These are phyloP conservation scores for Trichophyton verrucosum DNA, from an alignment of 2,329 filamentous ascomycete species.

Conservation along the genomic window DNA sequence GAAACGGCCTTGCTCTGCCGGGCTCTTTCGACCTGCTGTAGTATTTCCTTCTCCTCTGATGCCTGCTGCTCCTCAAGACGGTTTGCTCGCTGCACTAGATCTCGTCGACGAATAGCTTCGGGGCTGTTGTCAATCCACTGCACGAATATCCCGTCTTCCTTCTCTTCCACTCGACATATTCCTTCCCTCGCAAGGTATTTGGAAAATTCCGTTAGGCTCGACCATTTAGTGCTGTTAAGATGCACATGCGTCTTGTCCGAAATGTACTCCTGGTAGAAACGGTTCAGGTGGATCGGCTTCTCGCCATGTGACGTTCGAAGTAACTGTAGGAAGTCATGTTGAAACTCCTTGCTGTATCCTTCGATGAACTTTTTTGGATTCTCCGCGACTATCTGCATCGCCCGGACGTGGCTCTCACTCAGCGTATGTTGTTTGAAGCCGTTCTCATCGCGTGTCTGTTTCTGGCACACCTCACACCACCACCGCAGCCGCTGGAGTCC, in stretches of 20 bases:
- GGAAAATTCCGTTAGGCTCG: conserved; percentile 75
- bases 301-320: conserved; percentile 71
- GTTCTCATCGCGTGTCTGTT: conserved; percentile 72
- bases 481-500: conserved; percentile 49
- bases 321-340: conserved; percentile 63
- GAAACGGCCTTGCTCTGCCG: conserved; percentile 26
- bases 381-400: conserved; percentile 77
- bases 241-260: conserved; percentile 77
- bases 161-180: conserved; percentile 81
- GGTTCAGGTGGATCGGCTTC: conserved; percentile 2
- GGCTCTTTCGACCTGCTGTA: conserved; percentile 71
- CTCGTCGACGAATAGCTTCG: conserved; percentile 66
- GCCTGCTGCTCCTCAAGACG: conserved; percentile 72
- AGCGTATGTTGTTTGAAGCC: conserved; percentile 79
- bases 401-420: conserved; percentile 75
- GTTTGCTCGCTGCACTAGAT: conserved; percentile 77
- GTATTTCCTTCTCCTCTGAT: conserved; percentile 72
- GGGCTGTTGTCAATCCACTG: conserved; percentile 87
- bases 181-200: conserved; percentile 78
- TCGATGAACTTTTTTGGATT: conserved; percentile 74
- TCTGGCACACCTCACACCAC: conserved; percentile 78
- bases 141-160: conserved; percentile 68
- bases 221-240: conserved; percentile 89
- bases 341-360: conserved; percentile 70
- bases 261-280: conserved; percentile 63